Evolutionary conservation across 306 rosid genomes (phyloP).

Genomic region (Mimosa pudica): DNA sequence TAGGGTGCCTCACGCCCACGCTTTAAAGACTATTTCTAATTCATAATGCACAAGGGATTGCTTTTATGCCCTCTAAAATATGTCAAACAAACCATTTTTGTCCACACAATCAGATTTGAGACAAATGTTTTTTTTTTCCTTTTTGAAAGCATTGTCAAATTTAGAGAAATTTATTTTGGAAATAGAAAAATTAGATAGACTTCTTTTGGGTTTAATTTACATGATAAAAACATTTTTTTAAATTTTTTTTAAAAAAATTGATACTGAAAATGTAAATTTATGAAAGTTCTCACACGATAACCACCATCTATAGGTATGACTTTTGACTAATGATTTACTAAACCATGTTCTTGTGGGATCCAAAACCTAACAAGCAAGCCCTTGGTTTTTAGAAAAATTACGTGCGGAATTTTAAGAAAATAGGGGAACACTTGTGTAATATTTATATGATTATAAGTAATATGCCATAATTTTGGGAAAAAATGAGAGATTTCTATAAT

Average conservation of each 20-base stretch:
- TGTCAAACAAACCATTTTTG: too few species aligned
- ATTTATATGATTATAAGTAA: not conserved
- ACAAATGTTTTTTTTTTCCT: not conserved
- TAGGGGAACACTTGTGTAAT: not conserved
- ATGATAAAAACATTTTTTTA: not conserved
- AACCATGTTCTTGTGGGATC: too few species aligned
- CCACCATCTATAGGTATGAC: too few species aligned
- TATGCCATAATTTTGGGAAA: not conserved
- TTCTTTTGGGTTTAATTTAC: not conserved
- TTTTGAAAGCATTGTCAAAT: not conserved
- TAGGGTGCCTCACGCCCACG: too few species aligned
- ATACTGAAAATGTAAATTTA: too few species aligned
- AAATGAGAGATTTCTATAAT: not conserved
- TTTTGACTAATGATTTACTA: too few species aligned
- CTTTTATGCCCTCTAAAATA: too few species aligned
- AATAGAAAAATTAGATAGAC: not conserved
- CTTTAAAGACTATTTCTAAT: too few species aligned
- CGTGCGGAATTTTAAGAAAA: not conserved
- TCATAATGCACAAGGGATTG: too few species aligned
- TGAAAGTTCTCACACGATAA: too few species aligned
- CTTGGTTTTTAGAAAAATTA: not conserved
- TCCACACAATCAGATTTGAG: not conserved
- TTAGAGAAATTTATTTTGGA: not conserved
- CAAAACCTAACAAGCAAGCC: too few species aligned
- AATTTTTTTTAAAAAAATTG: too few species aligned